Conservation (phyloP, 2,329 filamentous ascomycete genomes). For the Septoria petroselini region DNA sequence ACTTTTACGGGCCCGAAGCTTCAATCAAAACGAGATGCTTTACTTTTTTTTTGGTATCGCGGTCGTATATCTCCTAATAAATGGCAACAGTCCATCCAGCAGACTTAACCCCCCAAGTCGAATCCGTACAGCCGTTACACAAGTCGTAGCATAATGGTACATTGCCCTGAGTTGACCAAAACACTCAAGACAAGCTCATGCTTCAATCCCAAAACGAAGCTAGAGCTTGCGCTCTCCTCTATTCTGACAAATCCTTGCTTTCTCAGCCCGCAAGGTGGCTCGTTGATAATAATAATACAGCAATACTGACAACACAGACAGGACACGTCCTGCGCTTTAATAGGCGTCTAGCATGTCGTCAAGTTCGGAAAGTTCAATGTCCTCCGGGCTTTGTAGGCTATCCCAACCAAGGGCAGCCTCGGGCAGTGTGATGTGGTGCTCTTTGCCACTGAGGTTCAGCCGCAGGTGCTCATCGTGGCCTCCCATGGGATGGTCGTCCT, state of each 20-base stretch:
- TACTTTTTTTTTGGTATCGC: too few relatives aligned
- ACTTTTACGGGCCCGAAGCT: too few relatives aligned
- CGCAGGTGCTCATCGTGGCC: constrained; percentile 23
- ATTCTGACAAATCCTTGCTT: constrained; percentile 9
- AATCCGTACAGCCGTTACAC: constrained; percentile 4
- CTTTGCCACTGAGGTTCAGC: constrained; percentile 19
- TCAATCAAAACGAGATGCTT: too few relatives aligned
- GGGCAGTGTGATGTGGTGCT: constrained; percentile 25
- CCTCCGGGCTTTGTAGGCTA: constrained; percentile 68
- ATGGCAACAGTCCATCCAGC: constrained; percentile 11
- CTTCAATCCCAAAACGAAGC: constrained; percentile 3
- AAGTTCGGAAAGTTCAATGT: constrained; percentile 87
- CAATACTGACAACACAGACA: background rate
- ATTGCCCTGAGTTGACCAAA: background rate
- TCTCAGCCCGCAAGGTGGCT: background rate
- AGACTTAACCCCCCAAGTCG: constrained; percentile 1
- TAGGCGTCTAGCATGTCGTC: constrained; percentile 73
- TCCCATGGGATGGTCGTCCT: constrained; percentile 23
- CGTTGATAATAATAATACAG: constrained; percentile 8
- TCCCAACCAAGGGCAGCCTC: constrained; percentile 38
- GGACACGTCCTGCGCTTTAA: constrained; percentile 15
- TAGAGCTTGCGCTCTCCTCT: constrained; percentile 13
- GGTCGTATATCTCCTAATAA: too few relatives aligned
- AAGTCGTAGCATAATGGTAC: background rate
- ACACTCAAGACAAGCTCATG: background rate